Evolutionary conservation across 2,329 filamentous ascomycete species (phyloP), one percentile per base, ranked within the genome.

Genomic region (Exserohilum turcica): DNA sequence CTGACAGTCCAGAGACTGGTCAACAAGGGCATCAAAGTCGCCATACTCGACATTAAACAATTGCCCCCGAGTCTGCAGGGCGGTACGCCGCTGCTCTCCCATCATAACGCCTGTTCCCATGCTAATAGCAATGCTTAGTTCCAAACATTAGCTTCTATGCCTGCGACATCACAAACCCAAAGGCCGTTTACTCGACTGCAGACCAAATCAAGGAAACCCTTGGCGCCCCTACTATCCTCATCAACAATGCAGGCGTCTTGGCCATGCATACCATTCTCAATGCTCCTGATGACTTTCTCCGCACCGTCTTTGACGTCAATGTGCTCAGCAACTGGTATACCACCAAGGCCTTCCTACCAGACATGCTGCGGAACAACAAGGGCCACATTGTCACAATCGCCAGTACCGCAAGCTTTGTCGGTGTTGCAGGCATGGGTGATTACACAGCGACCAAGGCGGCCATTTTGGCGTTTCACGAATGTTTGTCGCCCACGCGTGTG

Each of bases 301-400:
- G 58, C 8, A 74, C 69, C 50, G 69, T 75, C 19, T 73, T 74
- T 51, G 67, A 67, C 9, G 68, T 76, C 33, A 75, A 76, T 43
- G 55, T 74, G n/a, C 58, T 75, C 5, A 70, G 65, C 45, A 70
- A 76, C 44, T 76, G 64, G 61, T 65, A 61, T n/a, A 72, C 67
- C 0, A 60, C 65, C 40, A 65, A 70, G 28, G 72, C 66, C 0
- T 75, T 76, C 52, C 52, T 76, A 6, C 73, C 73, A 2, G 62
- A 64, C 39, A 76, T 76, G 73, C 63, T 75, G 16, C 46, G 54
- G 3, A 46, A 59, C 15, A 68, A 74, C 50, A 78, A 64, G 67
- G 84, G 83, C 2, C 83, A 85, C 56, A 74, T 86, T 27, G 75
- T 86, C 9, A 83, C 81, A 0, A 75, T 86, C 12, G 82, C 83